Percentiles rank a stretch among this genome's conserved stretches.
phyloP scores from a whole-genome alignment of 768 basidiomycete species.

The Russula sp. region DNA sequence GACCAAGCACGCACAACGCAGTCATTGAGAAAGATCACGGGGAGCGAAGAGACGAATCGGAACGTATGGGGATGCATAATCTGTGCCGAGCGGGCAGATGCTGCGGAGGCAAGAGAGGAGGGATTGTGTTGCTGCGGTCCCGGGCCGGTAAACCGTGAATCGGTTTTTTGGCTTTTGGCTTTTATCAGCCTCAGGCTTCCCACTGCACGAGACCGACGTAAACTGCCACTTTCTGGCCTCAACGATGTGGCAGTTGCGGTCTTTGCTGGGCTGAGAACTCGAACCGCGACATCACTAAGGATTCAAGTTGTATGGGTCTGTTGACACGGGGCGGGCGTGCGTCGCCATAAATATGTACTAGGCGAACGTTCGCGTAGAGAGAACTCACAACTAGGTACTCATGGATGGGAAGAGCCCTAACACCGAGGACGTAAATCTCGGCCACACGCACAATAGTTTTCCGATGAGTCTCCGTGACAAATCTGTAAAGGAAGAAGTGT shows the following conservation, averaged over 20 bases:
- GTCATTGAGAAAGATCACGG: constrained; percentile 70
- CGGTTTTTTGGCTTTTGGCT: too few relatives aligned
- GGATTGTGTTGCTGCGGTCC: constrained; percentile 36
- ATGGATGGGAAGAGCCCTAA: constrained; percentile 61
- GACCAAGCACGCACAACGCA: constrained; percentile 54
- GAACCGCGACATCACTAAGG: too few relatives aligned
- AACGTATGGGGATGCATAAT: constrained; percentile 67
- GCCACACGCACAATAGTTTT: too few relatives aligned
- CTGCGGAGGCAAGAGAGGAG: constrained; percentile 21
- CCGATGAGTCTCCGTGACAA: too few relatives aligned
- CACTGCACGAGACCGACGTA: too few relatives aligned
- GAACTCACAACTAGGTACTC: constrained; percentile 28
- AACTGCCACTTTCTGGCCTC: too few relatives aligned
- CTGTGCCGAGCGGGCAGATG: constrained; percentile 7
- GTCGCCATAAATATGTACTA: constrained; percentile 84
- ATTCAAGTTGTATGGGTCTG: constrained; percentile 51
- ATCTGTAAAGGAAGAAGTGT: background rate
- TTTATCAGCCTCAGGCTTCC: too few relatives aligned
- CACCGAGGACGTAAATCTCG: too few relatives aligned
- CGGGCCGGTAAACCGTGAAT: too few relatives aligned
- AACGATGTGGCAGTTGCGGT: too few relatives aligned
- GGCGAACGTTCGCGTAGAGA: background rate
- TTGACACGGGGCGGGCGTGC: constrained; percentile 65
- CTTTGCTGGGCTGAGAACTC: too few relatives aligned
- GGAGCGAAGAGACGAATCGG: constrained; percentile 74